Evolutionary conservation across 2,329 filamentous ascomycete genomes (phyloP), one percentile per base, ranked within the genome.

Genomic region (Colletotrichum echinochloae): DNA sequence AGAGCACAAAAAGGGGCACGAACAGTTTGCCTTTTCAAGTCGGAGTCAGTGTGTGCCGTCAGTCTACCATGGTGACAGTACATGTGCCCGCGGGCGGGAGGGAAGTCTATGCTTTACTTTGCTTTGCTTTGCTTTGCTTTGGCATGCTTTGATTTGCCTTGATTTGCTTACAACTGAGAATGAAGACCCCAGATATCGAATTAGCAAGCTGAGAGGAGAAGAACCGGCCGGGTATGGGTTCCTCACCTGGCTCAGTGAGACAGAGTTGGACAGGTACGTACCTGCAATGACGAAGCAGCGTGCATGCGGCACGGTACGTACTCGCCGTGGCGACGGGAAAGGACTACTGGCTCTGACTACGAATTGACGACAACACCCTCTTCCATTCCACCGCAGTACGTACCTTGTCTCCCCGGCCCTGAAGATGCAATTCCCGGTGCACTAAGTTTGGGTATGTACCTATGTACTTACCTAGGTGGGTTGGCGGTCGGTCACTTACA

Each of bases 331-430:
- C 14, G 4, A 18, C 1, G 26, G 26, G 26, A 3, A 30, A 18
- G 30, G 26, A 12, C n/a, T n/a, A 51, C 26, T 26, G 23, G 23
- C 23, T 14, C n/a, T 26, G n/a, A 48, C n/a, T 26, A 23, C 46
- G n/a, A 51, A 51, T 28, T 30, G 26, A 51, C 48, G 48, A 51
- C 48, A 51, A 51, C 48, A 51, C 48, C 48, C 48, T 51, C 48
- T 51, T 51, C 14, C 7, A 7, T 18, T 26, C 14, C 28, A 30
- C 14, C 23, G 26, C 16, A 28, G 48, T 51, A 51, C 48, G 48
- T 51, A 20, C 16, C 14, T 51, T 28, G 9, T 2, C 9, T 28
- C 5, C 6, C 0, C 41, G 20, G 48, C 48, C 7, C 30, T 18
- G 16, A 18, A 46, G 23, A 26, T 46, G 35, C 20, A 39, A 39